Conservation (phyloP, 2,329 filamentous ascomycete species). For the Fusarium beomiforme region DNA sequence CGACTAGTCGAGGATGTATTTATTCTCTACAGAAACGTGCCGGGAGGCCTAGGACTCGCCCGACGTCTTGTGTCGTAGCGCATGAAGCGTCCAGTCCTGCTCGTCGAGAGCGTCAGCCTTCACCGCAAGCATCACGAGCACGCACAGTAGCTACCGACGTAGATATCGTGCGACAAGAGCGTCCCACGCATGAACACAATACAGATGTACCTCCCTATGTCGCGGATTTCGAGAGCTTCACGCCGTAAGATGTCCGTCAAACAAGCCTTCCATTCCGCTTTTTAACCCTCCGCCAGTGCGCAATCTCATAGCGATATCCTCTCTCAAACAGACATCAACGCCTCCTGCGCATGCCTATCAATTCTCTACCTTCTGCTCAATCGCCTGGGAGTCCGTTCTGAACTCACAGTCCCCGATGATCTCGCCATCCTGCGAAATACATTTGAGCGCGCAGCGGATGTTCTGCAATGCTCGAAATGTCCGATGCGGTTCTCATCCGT, state of each 20-base stretch:
- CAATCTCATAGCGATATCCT: background rate
- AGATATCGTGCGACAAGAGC: background rate
- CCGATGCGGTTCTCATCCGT: background rate
- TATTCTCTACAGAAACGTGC: background rate
- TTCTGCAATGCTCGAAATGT: background rate
- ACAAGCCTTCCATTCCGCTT: background rate
- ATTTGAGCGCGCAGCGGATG: background rate
- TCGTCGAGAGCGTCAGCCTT: background rate
- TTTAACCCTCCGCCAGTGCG: background rate
- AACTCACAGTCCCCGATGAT: background rate
- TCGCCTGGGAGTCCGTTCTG: background rate
- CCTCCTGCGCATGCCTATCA: background rate
- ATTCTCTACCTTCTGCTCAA: constrained; percentile 9
- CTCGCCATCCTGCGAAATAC: background rate
- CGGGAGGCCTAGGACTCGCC: background rate
- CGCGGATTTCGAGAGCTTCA: background rate
- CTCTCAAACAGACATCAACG: constrained; percentile 5
- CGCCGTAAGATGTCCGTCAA: background rate
- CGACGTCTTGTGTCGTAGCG: background rate
- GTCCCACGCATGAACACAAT: background rate
- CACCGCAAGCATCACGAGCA: background rate
- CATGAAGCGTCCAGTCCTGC: background rate
- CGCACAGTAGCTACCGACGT: background rate
- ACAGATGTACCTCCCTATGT: background rate
- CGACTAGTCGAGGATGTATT: background rate